These are phyloP conservation scores for Aspergillus tubingensis DNA, from an alignment of 2,329 filamentous ascomycete species.

Conservation along the genomic window DNA sequence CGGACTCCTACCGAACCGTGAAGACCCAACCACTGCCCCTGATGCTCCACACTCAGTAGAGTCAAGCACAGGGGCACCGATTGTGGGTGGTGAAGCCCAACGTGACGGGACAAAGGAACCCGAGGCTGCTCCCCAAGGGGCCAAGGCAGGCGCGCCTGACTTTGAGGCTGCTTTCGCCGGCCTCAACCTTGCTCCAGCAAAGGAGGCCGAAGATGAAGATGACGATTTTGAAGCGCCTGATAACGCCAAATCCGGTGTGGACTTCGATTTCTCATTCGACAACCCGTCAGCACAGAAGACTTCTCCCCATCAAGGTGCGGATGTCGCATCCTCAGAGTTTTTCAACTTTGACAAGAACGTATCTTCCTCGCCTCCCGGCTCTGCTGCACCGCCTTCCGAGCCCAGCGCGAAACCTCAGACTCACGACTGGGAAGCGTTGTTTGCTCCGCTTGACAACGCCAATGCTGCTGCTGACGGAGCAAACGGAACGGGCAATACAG, in stretches of 20 bases:
- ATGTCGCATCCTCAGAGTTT: constrained; percentile 38
- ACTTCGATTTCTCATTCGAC: constrained; percentile 52
- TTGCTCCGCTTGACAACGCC: constrained; percentile 70
- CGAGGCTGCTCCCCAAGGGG: constrained; percentile 19
- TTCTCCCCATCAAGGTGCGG: constrained; percentile 22
- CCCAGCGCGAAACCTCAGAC: constrained; percentile 43
- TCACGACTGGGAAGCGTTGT: constrained; percentile 95
- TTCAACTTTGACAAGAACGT: constrained; percentile 40
- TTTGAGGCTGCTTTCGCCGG: constrained; percentile 52
- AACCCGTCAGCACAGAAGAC: constrained; percentile 37
- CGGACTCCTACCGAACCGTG: constrained; percentile 43
- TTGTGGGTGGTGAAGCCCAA: constrained; percentile 39
- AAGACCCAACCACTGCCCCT: constrained; percentile 41
- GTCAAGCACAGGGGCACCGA: constrained; percentile 37
- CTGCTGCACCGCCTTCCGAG: constrained; percentile 41
- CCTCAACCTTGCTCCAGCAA: constrained; percentile 47
- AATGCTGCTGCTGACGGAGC: constrained; percentile 25
- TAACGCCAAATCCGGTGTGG: constrained; percentile 33
- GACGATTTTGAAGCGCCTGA: constrained; percentile 50
- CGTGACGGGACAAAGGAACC: constrained; percentile 13
- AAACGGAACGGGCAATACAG: constrained; percentile 16
- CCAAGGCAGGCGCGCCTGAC: constrained; percentile 41
- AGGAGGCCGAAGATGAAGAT: constrained; percentile 57
- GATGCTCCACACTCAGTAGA: constrained; percentile 45
- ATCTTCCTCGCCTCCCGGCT: constrained; percentile 40